Evolutionary conservation across 1,139 yeast genomes (phyloP), one percentile per base, ranked within the genome.

Genomic region (Nakaseomyces nivariensis): DNA sequence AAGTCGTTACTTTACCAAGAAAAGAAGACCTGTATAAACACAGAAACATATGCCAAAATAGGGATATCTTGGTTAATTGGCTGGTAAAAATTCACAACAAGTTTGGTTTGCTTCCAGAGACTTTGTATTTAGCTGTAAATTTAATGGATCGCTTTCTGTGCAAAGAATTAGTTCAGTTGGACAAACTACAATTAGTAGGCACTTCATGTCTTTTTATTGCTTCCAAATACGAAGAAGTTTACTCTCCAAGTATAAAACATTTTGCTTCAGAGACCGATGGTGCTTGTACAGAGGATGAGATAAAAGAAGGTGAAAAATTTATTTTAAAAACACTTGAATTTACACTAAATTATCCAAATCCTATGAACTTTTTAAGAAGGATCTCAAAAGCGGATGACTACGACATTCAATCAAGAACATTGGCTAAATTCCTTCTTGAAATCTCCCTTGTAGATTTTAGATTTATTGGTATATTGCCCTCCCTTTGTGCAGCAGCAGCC

Each of bases 341-440:
- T 67, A 86, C 87, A 66, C 74, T 89, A 61, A 84, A 87, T 60
- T 88, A 85, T 64, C 96, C 97, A 49, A 88, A 88, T 64, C 97
- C 97, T 52, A 85, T 90, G 89, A 89, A 89, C 69, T 90, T 89
- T 64, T 72, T 90, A 60, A 80, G 97, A 67, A 78, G 97, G 65
- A 87, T 88, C 51, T 87, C 96, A 47, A 88, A 88, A 67, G 97
- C 97, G 40, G 97, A 90, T 68, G 92, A 87, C 67, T 90, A 89
- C 71, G 96, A 89, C 67, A 87, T 88, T 53, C 92, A 86, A 68
- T 81, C 94, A 48, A 81, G 97, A 67, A 89, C 97, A 11, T 76
- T 90, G 58, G 97, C 95, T 34, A 90, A 90, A 69, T 90, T 88
- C 67, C 72, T 90, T 52, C 71, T 90, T 54, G 97, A 90, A 66